Percentiles rank a stretch among this genome's conserved stretches.
Conservation (phyloP, 2,329 filamentous ascomycete genomes). For the Fusarium sp. region DNA sequence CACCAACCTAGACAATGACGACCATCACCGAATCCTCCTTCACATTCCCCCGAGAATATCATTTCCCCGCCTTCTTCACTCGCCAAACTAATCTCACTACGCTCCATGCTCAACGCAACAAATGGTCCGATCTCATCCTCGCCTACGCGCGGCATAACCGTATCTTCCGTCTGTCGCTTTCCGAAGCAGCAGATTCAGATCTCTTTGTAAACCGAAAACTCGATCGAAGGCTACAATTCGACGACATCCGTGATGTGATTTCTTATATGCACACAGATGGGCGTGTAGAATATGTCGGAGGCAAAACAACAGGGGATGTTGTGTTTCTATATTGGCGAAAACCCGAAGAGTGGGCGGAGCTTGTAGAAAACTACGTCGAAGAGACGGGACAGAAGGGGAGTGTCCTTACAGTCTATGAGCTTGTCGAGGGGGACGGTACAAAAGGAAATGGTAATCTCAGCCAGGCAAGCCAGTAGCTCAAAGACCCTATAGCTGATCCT, state of each 20-base stretch:
- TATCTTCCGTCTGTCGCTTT: slow-evolving; percentile 77
- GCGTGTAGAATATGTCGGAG: slow-evolving; percentile 71
- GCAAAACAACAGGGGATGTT: slow-evolving; percentile 52
- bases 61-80: slow-evolving; percentile 88
- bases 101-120: slow-evolving; percentile 77
- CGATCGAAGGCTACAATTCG: slow-evolving; percentile 58
- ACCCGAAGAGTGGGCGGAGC: slow-evolving; percentile 88
- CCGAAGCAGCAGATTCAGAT: slow-evolving; percentile 59
- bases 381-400: slow-evolving; percentile 87
- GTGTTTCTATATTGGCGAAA: slow-evolving; percentile 86
- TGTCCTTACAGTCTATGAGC: slow-evolving; percentile 92
- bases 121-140: slow-evolving; percentile 89
- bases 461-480: background rate
- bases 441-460: slow-evolving; percentile 66
- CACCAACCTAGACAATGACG: slow-evolving; percentile 23
- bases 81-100: slow-evolving; percentile 79
- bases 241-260: slow-evolving; percentile 66
- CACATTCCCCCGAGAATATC: slow-evolving; percentile 71
- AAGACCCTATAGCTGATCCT: slow-evolving; percentile 7
- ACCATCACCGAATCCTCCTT: slow-evolving; percentile 50
- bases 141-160: slow-evolving; percentile 82
- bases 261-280: slow-evolving; percentile 68
- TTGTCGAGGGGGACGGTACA: slow-evolving; percentile 86
- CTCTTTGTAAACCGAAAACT: slow-evolving; percentile 69
- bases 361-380: slow-evolving; percentile 84